Base-by-base conservation (phyloP, 1,284 basidiomycete species). In the Ceratobasidium sp. region DNA sequence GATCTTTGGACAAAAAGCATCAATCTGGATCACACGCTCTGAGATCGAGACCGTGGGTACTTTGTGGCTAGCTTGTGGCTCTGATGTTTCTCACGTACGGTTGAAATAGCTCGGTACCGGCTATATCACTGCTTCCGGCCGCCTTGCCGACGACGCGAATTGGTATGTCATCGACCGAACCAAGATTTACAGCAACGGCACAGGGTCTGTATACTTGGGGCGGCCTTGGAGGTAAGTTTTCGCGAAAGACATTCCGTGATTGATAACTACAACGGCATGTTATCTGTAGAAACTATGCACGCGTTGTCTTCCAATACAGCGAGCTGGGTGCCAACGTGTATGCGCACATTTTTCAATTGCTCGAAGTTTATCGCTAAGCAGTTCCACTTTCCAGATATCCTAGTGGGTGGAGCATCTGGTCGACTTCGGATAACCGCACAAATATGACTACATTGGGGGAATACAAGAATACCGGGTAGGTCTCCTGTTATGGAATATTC, bases 261-360 rank as follows among this genome's bases (percentile, higher is more conserved):
- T 56, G 23, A 18, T 20, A 28, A 23, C 40, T 58, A 23, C 56
- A 18, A 18, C 1, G 12, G 12, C 46, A 18, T 12, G 13, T 9
- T 61, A 15, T 53, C 26, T 33, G 18, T 64, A 51, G 77, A 5
- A 80, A 80, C 71, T 81, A 81, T 67, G 81, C 80, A 15, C 80
- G 81, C 44, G 81, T 82, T 28, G 78, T 82, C 3, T 80, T 82
- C 71, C 81, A 82, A 68, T 78, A 81, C 23, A 79, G 75, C 26
- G 76, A 73, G 42, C 58, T 63, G n/a, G 61, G 72, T n/a, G 26
- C 56, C 13, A 78, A 58, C 51, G 20, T 63, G 64, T 63, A 66
- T 23, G 58, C 44, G 46, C 28, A 56, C 18, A 23, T 7, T 33
- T 51, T 64, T 33, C 6, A 39, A 23, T 49, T 23, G 3, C 33